phyloP scores from a whole-genome alignment of 2,329 filamentous ascomycete genomes.

The Nigrospora oryzae region DNA sequence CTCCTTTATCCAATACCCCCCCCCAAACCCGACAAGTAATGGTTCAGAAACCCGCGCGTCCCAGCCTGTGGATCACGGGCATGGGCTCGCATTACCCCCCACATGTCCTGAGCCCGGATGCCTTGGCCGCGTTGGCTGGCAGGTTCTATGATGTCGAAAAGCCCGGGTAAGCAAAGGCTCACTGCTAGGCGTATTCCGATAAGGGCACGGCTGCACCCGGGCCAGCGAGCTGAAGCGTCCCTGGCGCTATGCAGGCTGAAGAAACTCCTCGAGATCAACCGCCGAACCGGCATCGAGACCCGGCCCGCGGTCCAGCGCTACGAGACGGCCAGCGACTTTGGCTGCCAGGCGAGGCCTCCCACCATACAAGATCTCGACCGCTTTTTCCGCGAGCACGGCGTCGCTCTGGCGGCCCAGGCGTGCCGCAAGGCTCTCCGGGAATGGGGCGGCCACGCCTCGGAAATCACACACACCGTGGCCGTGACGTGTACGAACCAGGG shows the following conservation, averaged over 20 bases:
- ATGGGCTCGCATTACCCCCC: conserved; percentile 6
- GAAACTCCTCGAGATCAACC: conserved; percentile 8
- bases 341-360: conserved; percentile 4
- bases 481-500: conserved; percentile 26
- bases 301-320: conserved; percentile 6
- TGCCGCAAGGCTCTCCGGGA: conserved; percentile 23
- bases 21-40: no score
- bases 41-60: neutral
- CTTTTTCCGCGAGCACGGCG: conserved; percentile 18
- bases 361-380: conserved; percentile 16
- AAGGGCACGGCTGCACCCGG: no score
- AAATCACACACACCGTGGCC: conserved; percentile 26
- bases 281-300: conserved; percentile 6
- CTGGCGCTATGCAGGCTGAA: conserved; percentile 1
- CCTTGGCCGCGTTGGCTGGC: conserved; percentile 4
- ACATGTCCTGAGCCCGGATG: conserved; percentile 1
- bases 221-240: neutral
- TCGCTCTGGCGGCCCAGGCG: conserved; percentile 19
- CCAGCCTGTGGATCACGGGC: conserved; percentile 4
- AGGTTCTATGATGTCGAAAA: conserved; percentile 5
- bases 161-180: conserved; percentile 4
- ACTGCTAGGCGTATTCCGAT: neutral
- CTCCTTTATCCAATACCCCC: no score
- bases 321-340: conserved; percentile 7
- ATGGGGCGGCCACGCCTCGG: conserved; percentile 9